These are phyloP conservation scores for Fraxinus velutina DNA, from an alignment of 305 asterid genomes.

Conservation along the genomic window DNA sequence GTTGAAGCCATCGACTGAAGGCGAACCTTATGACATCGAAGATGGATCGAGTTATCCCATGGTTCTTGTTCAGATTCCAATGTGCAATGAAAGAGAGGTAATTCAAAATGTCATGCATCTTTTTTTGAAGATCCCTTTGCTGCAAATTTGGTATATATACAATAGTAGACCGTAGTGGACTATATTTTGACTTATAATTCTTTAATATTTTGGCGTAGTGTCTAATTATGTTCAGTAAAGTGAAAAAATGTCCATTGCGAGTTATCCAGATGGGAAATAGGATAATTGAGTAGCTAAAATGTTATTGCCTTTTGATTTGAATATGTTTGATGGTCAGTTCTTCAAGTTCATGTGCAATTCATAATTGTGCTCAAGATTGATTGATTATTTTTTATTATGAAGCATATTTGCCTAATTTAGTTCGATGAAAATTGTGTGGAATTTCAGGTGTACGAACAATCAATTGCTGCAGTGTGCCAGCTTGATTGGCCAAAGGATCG, in stretches of 20 bases:
- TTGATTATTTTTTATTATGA: not conserved
- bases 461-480: slow-evolving; percentile 83
- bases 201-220: not conserved
- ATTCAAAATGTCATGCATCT: not conserved
- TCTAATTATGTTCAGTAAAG: not conserved
- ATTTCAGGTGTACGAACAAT: slow-evolving; percentile 69
- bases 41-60: slow-evolving; percentile 66
- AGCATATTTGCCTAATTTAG: not conserved
- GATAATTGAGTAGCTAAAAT: not conserved
- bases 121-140: slow-evolving; percentile 3
- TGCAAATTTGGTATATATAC: not conserved
- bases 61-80: slow-evolving; percentile 97
- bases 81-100: slow-evolving; percentile 98
- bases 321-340: not conserved
- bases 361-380: not conserved
- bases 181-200: not conserved
- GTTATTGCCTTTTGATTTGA: not conserved
- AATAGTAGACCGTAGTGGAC: no score
- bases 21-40: slow-evolving; percentile 48
- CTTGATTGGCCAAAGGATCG: slow-evolving; percentile 93
- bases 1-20: slow-evolving; percentile 52
- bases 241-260: not conserved
- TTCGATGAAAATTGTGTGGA: not conserved
- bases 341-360: not conserved
- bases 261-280: not conserved